Evolutionary conservation across 352 stramenopile genomes (phyloP), one percentile per base, ranked within the genome.

Genomic region (Phytopythium montanum): DNA sequence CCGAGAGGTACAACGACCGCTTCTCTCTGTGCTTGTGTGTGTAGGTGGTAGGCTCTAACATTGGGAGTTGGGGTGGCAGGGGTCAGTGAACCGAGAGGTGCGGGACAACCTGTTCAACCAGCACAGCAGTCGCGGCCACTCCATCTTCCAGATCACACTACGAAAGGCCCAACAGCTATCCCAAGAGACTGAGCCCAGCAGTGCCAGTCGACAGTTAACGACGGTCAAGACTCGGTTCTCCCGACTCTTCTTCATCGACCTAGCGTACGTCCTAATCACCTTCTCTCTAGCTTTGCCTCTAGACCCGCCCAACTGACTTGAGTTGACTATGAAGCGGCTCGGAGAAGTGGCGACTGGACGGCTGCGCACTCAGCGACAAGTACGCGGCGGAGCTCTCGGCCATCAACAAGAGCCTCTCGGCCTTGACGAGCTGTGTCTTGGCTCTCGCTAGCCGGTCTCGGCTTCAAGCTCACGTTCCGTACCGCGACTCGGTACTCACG

Each of bases 51-150:
- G 0, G 38, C 34, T 18, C 19, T n/a, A 21, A 9, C 33, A n/a
- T n/a, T 16, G 33, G 33, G 33, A 38, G 9, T 38, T 45, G 5
- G 19, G 19, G 52, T 31, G 31, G 26, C 49, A 90, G 77, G 81
- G 81, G 8, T 90, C 76, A 2, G 50, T 74, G 58, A 84, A 90
- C 59, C 74, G 78, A 41, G 78, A 90, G 61, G 76, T 88, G 3
- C 76, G 81, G 28, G 78, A 90, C 59, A 90, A 90, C 49, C 45
- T 90, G 6, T 88, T 87, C 70, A 88, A 88, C 60, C 76, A 90
- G 50, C 75, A 81, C 60, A 88, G 74, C 28, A 87, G 75, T 42
- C 77, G 75, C 54, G 83, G 83, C 1, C 81, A 92, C 60, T 81
- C 81, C 8, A 73, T 92, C 18, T 92, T 90, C 62, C 76, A 90